Conservation (phyloP, 2,329 filamentous ascomycete genomes). For the Neobulgaria alba region DNA sequence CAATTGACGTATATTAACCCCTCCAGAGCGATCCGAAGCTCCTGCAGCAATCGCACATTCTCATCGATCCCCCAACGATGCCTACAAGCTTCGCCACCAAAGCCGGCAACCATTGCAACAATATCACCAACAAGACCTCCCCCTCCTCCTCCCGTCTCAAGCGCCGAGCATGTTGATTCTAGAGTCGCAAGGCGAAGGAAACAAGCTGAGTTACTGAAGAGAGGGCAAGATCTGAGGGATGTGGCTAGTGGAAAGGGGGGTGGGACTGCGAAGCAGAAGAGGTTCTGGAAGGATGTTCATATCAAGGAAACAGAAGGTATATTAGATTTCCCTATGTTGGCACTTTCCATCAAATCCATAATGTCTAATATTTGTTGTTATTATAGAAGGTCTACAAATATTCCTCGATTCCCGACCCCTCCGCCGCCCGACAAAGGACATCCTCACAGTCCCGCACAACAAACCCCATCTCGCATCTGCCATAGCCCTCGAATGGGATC, state of each 20-base stretch:
- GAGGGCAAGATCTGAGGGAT: conserved; percentile 40
- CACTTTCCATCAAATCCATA: background rate
- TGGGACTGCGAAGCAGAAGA: conserved; percentile 44
- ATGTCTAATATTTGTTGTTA: background rate
- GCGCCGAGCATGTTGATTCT: conserved; percentile 28
- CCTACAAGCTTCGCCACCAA: conserved; percentile 21
- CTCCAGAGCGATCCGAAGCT: conserved; percentile 8
- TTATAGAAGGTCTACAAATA: conserved; percentile 39
- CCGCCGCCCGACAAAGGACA: conserved; percentile 64
- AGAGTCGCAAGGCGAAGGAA: conserved; percentile 42
- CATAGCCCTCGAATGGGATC: conserved; percentile 90
- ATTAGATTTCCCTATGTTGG: too few species aligned
- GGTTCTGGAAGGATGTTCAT: conserved; percentile 83
- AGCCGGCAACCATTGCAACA: conserved; percentile 30
- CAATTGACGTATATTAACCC: conserved; percentile 14
- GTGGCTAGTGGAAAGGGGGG: conserved; percentile 30
- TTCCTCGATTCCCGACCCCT: conserved; percentile 73
- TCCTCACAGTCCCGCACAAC: conserved; percentile 61
- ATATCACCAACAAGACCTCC: conserved; percentile 51
- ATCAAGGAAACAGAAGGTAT: conserved; percentile 60
- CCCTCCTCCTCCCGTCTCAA: conserved; percentile 44
- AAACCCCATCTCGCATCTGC: conserved; percentile 79
- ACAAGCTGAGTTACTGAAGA: conserved; percentile 47
- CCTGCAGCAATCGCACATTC: conserved; percentile 1
- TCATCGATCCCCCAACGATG: conserved; percentile 12